phyloP scores from a whole-genome alignment of 306 rosid species.

The Gynostemma pentaphyllum region DNA sequence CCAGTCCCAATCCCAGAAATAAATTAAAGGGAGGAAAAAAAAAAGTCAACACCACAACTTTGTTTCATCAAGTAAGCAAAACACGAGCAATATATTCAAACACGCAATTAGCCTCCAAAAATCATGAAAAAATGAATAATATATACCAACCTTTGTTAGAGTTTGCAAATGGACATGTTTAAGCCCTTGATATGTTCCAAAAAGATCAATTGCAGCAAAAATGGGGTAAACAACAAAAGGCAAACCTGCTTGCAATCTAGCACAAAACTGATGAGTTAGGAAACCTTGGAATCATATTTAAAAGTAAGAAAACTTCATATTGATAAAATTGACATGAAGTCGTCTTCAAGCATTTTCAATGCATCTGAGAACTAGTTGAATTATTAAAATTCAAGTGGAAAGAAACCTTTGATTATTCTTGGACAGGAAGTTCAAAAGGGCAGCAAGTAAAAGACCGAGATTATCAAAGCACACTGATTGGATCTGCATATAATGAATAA shows the following conservation, averaged over 20 bases:
- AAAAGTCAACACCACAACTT: neutral
- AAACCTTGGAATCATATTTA: slow-evolving; percentile 1
- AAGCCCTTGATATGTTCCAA: slow-evolving; percentile 78
- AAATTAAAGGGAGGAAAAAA: neutral
- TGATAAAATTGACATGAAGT: neutral
- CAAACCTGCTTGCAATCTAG: slow-evolving; percentile 51
- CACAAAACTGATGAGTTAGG: slow-evolving; percentile 26
- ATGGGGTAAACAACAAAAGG: slow-evolving; percentile 60
- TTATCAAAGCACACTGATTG: slow-evolving; percentile 96
- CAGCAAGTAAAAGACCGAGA: slow-evolving; percentile 78
- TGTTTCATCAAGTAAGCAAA: neutral
- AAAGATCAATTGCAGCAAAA: slow-evolving; percentile 69
- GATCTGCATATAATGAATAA: slow-evolving; percentile 37
- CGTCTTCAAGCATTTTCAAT: neutral
- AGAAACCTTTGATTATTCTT: slow-evolving; percentile 52
- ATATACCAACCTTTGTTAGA: slow-evolving; percentile 56
- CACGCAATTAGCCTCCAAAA: neutral
- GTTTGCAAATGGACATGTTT: slow-evolving; percentile 78
- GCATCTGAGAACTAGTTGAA: neutral
- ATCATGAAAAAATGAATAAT: neutral
- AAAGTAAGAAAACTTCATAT: neutral
- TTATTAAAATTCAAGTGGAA: neutral
- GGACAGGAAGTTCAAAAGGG: slow-evolving; percentile 44
- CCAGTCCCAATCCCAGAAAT: neutral
- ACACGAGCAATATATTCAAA: neutral